Evolutionary conservation across 306 rosid genomes (phyloP).

Genomic region (Malus sylvestris): DNA sequence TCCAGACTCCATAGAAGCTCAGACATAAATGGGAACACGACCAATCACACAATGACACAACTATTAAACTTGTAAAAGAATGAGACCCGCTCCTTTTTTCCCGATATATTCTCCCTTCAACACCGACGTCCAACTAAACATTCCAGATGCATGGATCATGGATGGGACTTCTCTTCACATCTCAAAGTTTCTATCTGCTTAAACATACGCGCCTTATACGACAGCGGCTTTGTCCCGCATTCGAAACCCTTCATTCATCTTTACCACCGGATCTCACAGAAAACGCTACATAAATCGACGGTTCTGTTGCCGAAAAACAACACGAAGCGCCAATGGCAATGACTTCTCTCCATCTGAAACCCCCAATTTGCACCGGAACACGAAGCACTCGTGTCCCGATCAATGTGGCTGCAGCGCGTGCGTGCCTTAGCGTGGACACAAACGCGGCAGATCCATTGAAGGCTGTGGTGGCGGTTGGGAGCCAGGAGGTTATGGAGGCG

Average conservation of each 20-base stretch:
- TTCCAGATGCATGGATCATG: neutral
- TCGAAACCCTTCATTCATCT: neutral
- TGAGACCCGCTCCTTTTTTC: neutral
- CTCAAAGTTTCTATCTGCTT: neutral
- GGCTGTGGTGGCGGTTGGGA: neutral
- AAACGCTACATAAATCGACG: neutral
- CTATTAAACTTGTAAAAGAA: neutral
- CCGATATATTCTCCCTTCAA: neutral
- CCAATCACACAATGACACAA: neutral
- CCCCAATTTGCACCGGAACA: neutral
- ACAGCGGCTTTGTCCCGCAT: neutral
- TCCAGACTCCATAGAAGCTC: neutral
- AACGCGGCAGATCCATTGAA: neutral
- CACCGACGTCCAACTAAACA: neutral
- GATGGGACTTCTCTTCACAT: too few relatives aligned
- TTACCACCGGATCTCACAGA: neutral
- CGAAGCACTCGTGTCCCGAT: neutral
- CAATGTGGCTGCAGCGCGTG: too few relatives aligned
- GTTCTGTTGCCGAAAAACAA: neutral
- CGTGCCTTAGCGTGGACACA: neutral
- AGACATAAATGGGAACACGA: neutral
- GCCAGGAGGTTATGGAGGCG: slow-evolving; percentile 13
- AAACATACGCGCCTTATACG: neutral
- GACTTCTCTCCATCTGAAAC: neutral
- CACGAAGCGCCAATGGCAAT: neutral